Percentiles rank a stretch among this genome's conserved stretches.
Conservation (phyloP, 345 rosid species). For the Populus simonii region DNA sequence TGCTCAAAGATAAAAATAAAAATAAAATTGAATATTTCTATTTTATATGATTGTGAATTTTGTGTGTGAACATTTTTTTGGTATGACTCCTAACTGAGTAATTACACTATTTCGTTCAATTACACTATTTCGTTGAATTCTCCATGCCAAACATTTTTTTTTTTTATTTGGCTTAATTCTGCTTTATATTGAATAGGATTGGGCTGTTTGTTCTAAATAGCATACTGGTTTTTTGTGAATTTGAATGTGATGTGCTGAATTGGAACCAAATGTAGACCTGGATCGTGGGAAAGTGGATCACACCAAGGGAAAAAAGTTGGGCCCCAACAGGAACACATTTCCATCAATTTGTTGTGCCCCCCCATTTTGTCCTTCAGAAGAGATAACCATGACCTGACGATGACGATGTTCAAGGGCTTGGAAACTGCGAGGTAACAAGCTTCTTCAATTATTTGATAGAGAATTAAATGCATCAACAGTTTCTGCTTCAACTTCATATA, state of each 20-base stretch:
- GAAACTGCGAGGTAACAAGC: slow-evolving; percentile 67
- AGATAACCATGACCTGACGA: slow-evolving; percentile 94
- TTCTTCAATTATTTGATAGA: too few relatives aligned
- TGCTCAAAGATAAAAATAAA: too few relatives aligned
- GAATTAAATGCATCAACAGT: too few relatives aligned
- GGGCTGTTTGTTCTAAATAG: not conserved
- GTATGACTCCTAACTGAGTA: too few relatives aligned
- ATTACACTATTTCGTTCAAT: too few relatives aligned
- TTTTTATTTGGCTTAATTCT: too few relatives aligned
- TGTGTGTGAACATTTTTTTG: too few relatives aligned
- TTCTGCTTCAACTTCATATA: too few relatives aligned
- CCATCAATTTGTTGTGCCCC: slow-evolving; percentile 97
- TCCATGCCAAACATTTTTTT: too few relatives aligned
- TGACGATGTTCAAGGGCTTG: slow-evolving; percentile 79
- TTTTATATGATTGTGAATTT: not conserved
- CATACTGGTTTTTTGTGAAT: not conserved
- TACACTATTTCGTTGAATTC: too few relatives aligned
- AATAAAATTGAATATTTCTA: too few relatives aligned
- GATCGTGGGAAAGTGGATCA: slow-evolving; percentile 98
- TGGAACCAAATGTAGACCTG: slow-evolving; percentile 51
- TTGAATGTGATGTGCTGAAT: not conserved
- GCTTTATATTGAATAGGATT: not conserved
- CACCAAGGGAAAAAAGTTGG: slow-evolving; percentile 85
- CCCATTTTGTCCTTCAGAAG: slow-evolving; percentile 66
- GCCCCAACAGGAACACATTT: slow-evolving; percentile 88